Evolutionary conservation across 2,329 filamentous ascomycete genomes (phyloP).

Genomic region (Nemania sp.): DNA sequence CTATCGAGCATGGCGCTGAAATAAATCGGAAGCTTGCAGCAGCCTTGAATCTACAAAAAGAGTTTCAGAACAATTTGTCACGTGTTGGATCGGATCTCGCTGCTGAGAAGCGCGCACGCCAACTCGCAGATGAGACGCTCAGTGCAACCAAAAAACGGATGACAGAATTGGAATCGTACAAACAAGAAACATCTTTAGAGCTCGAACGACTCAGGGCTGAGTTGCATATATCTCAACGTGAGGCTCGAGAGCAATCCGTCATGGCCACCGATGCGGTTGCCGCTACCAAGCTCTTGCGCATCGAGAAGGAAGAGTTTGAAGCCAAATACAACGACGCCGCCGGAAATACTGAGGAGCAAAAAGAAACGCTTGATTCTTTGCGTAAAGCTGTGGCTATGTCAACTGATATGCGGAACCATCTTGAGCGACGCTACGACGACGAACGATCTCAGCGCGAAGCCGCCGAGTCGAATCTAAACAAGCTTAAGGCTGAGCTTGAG

Average conservation of each 20-base stretch:
- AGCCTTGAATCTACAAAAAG: slow-evolving; percentile 81
- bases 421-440: slow-evolving; percentile 86
- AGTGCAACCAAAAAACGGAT: slow-evolving; percentile 86
- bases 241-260: slow-evolving; percentile 84
- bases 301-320: slow-evolving; percentile 86
- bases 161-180: slow-evolving; percentile 83
- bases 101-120: slow-evolving; percentile 82
- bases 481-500: slow-evolving; percentile 86
- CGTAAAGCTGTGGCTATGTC: slow-evolving; percentile 83
- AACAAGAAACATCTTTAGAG: slow-evolving; percentile 85
- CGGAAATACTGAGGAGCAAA: slow-evolving; percentile 76
- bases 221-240: slow-evolving; percentile 81
- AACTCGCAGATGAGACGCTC: slow-evolving; percentile 88
- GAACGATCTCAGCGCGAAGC: slow-evolving; percentile 81
- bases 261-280: slow-evolving; percentile 80
- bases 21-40: slow-evolving; percentile 85
- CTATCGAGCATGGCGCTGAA: slow-evolving; percentile 73
- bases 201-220: slow-evolving; percentile 87
- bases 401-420: slow-evolving; percentile 76
- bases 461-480: slow-evolving; percentile 80
- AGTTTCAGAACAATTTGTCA: slow-evolving; percentile 82
- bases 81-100: slow-evolving; percentile 77
- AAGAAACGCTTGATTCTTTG: slow-evolving; percentile 78
- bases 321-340: slow-evolving; percentile 75
- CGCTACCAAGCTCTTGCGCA: slow-evolving; percentile 77